A percentile compares a stretch with the other conserved stretches of the same genome.
Conservation (phyloP, 2,329 filamentous ascomycete genomes). For the Fusarium lyarnte region DNA sequence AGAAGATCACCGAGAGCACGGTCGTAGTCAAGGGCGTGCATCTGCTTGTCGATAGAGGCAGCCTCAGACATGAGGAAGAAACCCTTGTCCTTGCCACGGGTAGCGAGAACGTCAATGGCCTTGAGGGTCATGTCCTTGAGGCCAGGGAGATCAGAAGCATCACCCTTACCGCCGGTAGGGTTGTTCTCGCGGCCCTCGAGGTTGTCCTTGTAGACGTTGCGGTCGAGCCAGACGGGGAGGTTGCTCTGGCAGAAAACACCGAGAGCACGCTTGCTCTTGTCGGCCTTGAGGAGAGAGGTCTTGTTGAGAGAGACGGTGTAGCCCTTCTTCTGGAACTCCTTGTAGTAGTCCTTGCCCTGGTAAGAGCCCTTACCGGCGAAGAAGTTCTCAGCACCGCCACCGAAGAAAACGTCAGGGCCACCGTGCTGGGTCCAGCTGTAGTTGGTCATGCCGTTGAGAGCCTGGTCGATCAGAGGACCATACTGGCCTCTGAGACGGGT, state of each 20-base stretch:
- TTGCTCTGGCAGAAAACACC: conserved; percentile 81
- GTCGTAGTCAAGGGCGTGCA: conserved; percentile 87
- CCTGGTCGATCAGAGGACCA: conserved; percentile 78
- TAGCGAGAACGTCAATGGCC: conserved; percentile 80
- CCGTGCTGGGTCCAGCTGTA: conserved; percentile 81
- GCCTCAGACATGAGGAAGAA: conserved; percentile 92
- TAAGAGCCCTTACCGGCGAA: conserved; percentile 69
- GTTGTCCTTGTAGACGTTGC: conserved; percentile 81
- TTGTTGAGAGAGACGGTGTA: conserved; percentile 80
- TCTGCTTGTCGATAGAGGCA: conserved; percentile 88
- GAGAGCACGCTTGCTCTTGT: conserved; percentile 71
- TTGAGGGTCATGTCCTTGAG: conserved; percentile 92
- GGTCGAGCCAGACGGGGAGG: conserved; percentile 86
- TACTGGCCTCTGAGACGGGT: conserved; percentile 76
- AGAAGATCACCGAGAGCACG: conserved; percentile 85
- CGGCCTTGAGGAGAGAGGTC: conserved; percentile 69
- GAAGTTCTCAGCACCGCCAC: conserved; percentile 85
- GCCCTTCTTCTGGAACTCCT: conserved; percentile 75
- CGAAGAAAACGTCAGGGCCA: conserved; percentile 84
- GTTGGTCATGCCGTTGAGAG: conserved; percentile 78
- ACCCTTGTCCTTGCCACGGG: conserved; percentile 72
- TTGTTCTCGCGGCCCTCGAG: conserved; percentile 72
- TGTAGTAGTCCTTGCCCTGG: conserved; percentile 80
- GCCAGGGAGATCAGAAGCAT: conserved; percentile 80
- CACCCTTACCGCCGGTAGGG: conserved; percentile 69